Evolutionary conservation across 1,284 basidiomycete genomes (phyloP), one percentile per base, ranked within the genome.

Genomic region (Gomphus bonarii): DNA sequence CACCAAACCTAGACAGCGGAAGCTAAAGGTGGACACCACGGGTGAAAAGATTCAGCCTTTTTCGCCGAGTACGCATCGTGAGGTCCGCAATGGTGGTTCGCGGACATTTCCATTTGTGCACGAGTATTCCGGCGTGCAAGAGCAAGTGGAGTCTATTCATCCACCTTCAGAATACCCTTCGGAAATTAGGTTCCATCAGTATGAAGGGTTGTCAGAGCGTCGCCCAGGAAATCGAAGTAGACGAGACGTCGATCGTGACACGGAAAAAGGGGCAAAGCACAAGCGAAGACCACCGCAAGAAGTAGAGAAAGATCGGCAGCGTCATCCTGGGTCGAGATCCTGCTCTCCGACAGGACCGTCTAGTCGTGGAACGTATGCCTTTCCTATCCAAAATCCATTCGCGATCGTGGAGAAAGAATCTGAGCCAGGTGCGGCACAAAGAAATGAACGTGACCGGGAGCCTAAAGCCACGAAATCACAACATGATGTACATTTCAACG

Each of bases 111-210:
- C 55, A 10, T 57, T 57, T 35, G 55, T 57, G 8, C 55, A 36
- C 35, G 55, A 57, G 22, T 57, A 57, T 31, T 48, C 54, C 14
- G 4, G n/a, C 12, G 30, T 33, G 3, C 55, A 50, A 25, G 33
- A 50, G 4, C 48, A 50, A 30, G 25, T 4, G 18, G 35, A 38
- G 28, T 3, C 46, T n/a, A 38, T 11, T 16, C 18, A n/a, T 22
- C 18, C 54, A 22, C 46, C 31, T 28, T 16, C 20, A n/a, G 54
- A 48, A 8, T 57, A 57, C 28, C 55, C 55, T 33, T 33, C 49
- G 2, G 55, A 57, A 18, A 50, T 57, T 33, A 35, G 44, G 20
- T 57, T 57, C 33, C 48, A 57, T n/a, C 55, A 50, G 35, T 57
- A 57, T 44, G 55, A 57, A 28, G 48, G n/a, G 3, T 40, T 25